phyloP scores from a whole-genome alignment of 2,329 filamentous ascomycete species.

The Scortechinia acanthostroma region DNA sequence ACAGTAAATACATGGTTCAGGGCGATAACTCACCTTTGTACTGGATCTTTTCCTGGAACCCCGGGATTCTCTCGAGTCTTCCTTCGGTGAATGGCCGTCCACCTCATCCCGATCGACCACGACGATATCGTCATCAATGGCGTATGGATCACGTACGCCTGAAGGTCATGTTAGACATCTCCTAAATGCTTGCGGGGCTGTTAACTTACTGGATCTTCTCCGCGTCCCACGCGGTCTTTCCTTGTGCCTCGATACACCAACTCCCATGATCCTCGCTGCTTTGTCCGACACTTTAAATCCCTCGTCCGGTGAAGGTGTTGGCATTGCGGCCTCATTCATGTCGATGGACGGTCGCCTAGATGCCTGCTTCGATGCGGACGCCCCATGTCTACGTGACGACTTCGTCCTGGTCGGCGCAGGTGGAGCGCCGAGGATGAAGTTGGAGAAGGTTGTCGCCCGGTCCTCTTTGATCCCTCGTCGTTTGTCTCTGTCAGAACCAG shows the following conservation, averaged over 20 bases:
- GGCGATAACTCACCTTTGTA: neutral
- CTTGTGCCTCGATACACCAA: constrained; percentile 13
- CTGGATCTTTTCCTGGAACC: neutral
- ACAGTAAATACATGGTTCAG: neutral
- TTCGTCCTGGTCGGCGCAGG: neutral
- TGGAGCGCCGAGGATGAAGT: neutral
- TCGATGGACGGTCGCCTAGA: constrained; percentile 40
- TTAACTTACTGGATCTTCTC: neutral
- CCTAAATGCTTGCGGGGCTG: neutral
- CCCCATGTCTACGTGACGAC: constrained; percentile 27
- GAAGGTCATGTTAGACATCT: neutral
- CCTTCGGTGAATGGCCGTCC: neutral
- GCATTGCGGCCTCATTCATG: constrained; percentile 34
- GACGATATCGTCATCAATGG: constrained; percentile 42
- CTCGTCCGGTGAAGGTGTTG: constrained; percentile 46
- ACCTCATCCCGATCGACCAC: constrained; percentile 28
- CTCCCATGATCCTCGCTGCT: neutral
- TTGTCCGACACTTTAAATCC: constrained; percentile 14
- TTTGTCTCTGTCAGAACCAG: constrained; percentile 45
- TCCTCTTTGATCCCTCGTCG: constrained; percentile 19
- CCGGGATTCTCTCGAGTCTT: neutral
- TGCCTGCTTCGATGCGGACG: constrained; percentile 14
- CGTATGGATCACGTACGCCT: constrained; percentile 44
- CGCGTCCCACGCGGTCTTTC: constrained; percentile 29
- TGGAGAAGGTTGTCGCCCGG: constrained; percentile 4